These are phyloP conservation scores for Leccinellum albellum DNA, from an alignment of 768 basidiomycete species.

Conservation along the genomic window DNA sequence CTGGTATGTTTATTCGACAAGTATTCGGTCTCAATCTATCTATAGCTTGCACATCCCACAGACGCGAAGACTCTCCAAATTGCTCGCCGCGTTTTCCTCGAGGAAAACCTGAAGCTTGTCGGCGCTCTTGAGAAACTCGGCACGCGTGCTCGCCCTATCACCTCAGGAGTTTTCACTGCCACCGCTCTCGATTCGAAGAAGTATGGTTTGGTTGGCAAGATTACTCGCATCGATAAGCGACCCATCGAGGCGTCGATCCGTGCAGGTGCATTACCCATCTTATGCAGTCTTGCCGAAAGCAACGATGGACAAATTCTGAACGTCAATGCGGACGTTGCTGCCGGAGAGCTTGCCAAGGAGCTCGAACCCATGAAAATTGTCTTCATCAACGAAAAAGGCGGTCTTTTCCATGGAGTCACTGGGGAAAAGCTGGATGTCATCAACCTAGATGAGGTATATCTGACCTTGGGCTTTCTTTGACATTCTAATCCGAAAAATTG, in stretches of 20 bases:
- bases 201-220: constrained; percentile 94
- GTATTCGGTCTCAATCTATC: background rate
- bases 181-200: constrained; percentile 94
- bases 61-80: constrained; percentile 93
- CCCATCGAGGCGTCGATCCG: constrained; percentile 96
- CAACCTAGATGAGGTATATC: constrained; percentile 87
- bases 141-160: constrained; percentile 95
- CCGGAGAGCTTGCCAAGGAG: constrained; percentile 96
- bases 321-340: constrained; percentile 98
- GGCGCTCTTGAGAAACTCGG: constrained; percentile 90
- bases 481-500: background rate
- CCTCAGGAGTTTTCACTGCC: constrained; percentile 95
- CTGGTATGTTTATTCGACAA: constrained; percentile 50
- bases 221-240: constrained; percentile 91
- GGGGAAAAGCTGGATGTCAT: constrained; percentile 95
- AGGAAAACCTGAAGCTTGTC: constrained; percentile 95
- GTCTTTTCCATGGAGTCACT: constrained; percentile 94
- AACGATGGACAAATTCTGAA: constrained; percentile 97
- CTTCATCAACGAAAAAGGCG: constrained; percentile 97
- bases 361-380: constrained; percentile 98
- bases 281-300: constrained; percentile 92
- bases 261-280: constrained; percentile 92
- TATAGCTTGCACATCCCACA: constrained; percentile 22
- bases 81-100: constrained; percentile 93
- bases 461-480: background rate